A percentile compares a stretch with the other conserved stretches of the same genome.
phyloP scores from a whole-genome alignment of 2,329 filamentous ascomycete species.

The Aquanectria penicillioides region DNA sequence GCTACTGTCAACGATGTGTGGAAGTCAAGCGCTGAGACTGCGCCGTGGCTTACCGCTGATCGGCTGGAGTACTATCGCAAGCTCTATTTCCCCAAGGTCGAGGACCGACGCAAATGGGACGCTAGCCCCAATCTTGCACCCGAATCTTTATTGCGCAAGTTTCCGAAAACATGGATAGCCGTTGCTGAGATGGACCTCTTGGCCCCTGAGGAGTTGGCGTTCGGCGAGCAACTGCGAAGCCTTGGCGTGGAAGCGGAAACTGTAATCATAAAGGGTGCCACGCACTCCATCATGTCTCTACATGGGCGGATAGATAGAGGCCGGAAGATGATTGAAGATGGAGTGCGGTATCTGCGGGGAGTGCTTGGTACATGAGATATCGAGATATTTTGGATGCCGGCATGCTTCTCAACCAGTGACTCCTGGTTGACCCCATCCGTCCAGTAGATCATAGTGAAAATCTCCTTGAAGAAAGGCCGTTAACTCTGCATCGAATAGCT shows the following conservation, averaged over 20 bases:
- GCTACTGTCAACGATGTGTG: conserved; percentile 40
- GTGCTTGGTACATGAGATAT: conserved; percentile 29
- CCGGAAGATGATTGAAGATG: conserved; percentile 36
- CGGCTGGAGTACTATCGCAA: conserved; percentile 50
- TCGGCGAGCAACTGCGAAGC: conserved; percentile 39
- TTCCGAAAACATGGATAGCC: conserved; percentile 46
- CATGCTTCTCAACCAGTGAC: background rate
- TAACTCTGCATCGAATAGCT: conserved; percentile 24
- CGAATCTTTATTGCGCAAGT: conserved; percentile 31
- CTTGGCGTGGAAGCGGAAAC: conserved; percentile 34
- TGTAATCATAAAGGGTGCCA: conserved; percentile 34
- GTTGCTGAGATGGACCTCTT: conserved; percentile 47
- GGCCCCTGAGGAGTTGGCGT: conserved; percentile 44
- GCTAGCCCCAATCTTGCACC: conserved; percentile 46
- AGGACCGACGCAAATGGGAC: conserved; percentile 41
- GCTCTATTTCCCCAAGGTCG: conserved; percentile 44
- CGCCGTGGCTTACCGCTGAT: conserved; percentile 46
- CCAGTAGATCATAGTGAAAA: conserved; percentile 22
- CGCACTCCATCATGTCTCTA: conserved; percentile 40
- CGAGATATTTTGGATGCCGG: background rate
- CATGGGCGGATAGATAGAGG: conserved; percentile 38
- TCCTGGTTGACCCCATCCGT: conserved; percentile 9
- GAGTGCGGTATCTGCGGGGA: conserved; percentile 29
- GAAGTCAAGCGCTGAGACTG: conserved; percentile 40
- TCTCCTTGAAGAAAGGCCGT: conserved; percentile 24